Evolutionary conservation across 345 rosid species (phyloP), one percentile per base, ranked within the genome.

Genomic region (Moricandia moricandioides): DNA sequence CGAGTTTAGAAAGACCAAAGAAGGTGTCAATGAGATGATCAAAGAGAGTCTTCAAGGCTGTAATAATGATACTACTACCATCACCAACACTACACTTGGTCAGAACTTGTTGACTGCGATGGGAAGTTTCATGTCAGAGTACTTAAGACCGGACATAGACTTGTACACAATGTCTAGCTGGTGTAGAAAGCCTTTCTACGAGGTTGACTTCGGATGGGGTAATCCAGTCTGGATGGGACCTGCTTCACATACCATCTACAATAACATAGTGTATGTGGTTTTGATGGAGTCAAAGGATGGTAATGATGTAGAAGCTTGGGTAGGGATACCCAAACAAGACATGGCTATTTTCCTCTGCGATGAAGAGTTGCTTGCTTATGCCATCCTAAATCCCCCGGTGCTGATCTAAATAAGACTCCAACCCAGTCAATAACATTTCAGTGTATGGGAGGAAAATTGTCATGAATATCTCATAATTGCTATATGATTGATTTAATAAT

Each of bases 121-220:
- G 35, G 57, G 5, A 2, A 18, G 2, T 5, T 17, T 24, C 4
- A 0, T 14, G 5, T 12, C 33, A 6, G 78, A 56, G 40, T 5
- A 29, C 31, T 29, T 29, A 2, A 73, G 11, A n/a, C 10, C 62
- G 0, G 75, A 60, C 4, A 47, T 35, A 7, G 79, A 78, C 11
- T 3, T 67, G 1, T 84, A 71, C 12, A 7, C 7, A 33, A 78
- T 79, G 33, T 58, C 84, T 6, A 85, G 88, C 39, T 47, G 84
- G 81, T 83, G 86, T 40, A 57, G 68, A 64, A 79, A 75, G 62
- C 82, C 79, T n/a, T 18, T 77, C 9, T 83, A 82, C 39, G 84
- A 82, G 56, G 81, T 81, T 1, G 85, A 85, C 31, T 83, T 85
- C 17, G 86, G 84, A 16, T 79, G 81, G 80, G 89, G 84, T 33